phyloP scores from a whole-genome alignment of 1,284 basidiomycete genomes.

The Rhodotorula mucilaginosa region DNA sequence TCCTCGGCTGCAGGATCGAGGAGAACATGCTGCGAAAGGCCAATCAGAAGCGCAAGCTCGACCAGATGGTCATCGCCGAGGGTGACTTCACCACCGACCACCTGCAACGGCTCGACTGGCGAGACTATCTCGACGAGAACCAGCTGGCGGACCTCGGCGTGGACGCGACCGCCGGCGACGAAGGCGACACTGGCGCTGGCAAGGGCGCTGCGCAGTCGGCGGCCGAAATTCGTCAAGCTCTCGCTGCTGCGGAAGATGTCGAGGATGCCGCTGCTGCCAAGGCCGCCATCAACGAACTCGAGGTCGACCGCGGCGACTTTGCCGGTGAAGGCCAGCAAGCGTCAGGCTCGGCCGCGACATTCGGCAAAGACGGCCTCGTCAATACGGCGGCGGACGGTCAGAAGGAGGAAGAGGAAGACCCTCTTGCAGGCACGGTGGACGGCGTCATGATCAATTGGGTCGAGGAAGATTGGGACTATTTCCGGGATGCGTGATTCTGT shows the following conservation, averaged over 20 bases:
- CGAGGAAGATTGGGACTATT: conserved; percentile 71
- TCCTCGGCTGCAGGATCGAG: conserved; percentile 68
- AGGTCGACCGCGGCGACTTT: conserved; percentile 42
- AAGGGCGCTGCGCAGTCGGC: conserved; percentile 23
- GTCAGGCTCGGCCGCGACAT: conserved; percentile 46
- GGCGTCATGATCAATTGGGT: conserved; percentile 85
- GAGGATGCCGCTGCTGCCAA: conserved; percentile 49
- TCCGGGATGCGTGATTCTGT: conserved; percentile 46
- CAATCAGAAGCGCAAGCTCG: conserved; percentile 88
- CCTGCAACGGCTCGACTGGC: conserved; percentile 68
- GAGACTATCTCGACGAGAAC: conserved; percentile 66
- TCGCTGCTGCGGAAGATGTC: conserved; percentile 78
- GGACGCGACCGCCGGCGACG: conserved; percentile 49
- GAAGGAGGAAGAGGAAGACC: conserved; percentile 55
- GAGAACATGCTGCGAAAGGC: conserved; percentile 95
- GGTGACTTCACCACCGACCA: conserved; percentile 73
- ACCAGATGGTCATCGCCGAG: conserved; percentile 88
- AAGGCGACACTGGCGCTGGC: conserved; percentile 50
- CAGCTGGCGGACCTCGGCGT: conserved; percentile 41
- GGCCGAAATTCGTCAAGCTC: conserved; percentile 60
- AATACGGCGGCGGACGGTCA: conserved; percentile 37
- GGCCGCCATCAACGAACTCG: conserved; percentile 43
- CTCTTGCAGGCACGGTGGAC: conserved; percentile 68
- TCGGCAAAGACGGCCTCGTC: conserved; percentile 31
- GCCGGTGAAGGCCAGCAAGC: conserved; percentile 32